phyloP scores from a whole-genome alignment of 192 early-diverging fungal species.

The Oehlia diaphana region DNA sequence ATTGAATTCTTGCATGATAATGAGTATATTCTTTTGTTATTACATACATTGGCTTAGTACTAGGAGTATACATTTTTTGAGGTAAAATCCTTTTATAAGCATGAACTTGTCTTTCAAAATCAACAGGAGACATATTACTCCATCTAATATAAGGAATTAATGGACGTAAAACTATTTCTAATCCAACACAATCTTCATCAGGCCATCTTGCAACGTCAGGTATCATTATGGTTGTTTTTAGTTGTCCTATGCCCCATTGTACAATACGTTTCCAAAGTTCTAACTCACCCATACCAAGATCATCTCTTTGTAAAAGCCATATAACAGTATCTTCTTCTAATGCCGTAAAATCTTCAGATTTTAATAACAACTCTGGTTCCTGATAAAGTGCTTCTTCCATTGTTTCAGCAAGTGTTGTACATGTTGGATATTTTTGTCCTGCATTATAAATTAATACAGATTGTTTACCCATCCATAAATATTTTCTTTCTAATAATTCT shows the following conservation, averaged over 20 bases:
- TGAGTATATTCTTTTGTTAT: neutral
- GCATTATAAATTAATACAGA: slow-evolving; percentile 24
- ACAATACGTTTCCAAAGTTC: slow-evolving; percentile 18
- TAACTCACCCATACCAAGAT: slow-evolving; percentile 6
- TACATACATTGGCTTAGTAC: neutral
- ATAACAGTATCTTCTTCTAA: slow-evolving; percentile 12
- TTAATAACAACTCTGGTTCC: slow-evolving; percentile 23
- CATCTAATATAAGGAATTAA: slow-evolving; percentile 17
- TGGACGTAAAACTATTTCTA: neutral
- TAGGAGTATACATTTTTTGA: neutral
- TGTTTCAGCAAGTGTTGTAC: neutral
- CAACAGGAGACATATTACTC: neutral
- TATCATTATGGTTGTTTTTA: neutral
- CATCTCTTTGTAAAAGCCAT: slow-evolving; percentile 14
- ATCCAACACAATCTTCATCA: slow-evolving; percentile 10
- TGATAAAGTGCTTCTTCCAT: slow-evolving; percentile 14
- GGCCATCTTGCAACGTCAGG: slow-evolving; percentile 2
- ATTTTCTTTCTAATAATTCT: slow-evolving; percentile 6
- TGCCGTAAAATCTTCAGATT: neutral
- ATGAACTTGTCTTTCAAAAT: slow-evolving; percentile 12
- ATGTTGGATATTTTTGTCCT: slow-evolving; percentile 16
- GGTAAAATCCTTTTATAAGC: slow-evolving; percentile 8
- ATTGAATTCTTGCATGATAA: neutral
- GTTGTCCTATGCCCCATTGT: slow-evolving; percentile 13
- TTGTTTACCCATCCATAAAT: slow-evolving; percentile 16